Evolutionary conservation across 2,329 filamentous ascomycete genomes (phyloP).

Genomic region (Aureobasidium vineae): DNA sequence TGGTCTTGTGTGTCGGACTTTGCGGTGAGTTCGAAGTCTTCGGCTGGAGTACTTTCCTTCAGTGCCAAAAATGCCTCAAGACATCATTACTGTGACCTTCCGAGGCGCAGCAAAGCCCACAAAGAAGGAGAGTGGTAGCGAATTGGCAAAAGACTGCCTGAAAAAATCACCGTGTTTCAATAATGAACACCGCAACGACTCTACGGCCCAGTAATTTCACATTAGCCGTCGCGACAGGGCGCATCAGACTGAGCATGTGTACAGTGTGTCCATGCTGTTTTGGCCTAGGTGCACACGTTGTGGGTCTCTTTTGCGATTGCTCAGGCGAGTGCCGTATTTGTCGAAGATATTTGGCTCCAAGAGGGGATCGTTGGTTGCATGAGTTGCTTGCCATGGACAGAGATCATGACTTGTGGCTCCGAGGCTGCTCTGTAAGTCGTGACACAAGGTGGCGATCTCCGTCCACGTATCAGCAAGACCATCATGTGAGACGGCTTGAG

Average conservation of each 20-base stretch:
- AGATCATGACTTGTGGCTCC: not conserved
- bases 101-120: slow-evolving; percentile 8
- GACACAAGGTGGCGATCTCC: not conserved
- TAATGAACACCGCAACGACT: slow-evolving; percentile 2
- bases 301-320: not conserved
- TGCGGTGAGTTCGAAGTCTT: not conserved
- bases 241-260: not conserved
- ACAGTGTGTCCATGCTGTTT: not conserved
- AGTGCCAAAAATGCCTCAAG: slow-evolving; percentile 20
- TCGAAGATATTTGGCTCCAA: not conserved
- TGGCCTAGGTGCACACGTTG: not conserved
- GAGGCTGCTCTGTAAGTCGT: not conserved
- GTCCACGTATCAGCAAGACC: not conserved
- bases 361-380: not conserved
- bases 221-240: not conserved
- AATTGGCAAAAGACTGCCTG: not conserved
- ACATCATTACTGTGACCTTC: slow-evolving; percentile 11
- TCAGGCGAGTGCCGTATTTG: not conserved
- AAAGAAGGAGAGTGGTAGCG: not conserved
- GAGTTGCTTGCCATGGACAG: not conserved
- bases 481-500: slow-evolving; percentile 1
- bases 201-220: not conserved
- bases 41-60: not conserved
- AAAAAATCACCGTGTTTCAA: slow-evolving; percentile 4
- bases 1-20: not conserved